These are phyloP conservation scores for Harringtonia aguacate DNA, from an alignment of 2,329 filamentous ascomycete species.

Conservation along the genomic window DNA sequence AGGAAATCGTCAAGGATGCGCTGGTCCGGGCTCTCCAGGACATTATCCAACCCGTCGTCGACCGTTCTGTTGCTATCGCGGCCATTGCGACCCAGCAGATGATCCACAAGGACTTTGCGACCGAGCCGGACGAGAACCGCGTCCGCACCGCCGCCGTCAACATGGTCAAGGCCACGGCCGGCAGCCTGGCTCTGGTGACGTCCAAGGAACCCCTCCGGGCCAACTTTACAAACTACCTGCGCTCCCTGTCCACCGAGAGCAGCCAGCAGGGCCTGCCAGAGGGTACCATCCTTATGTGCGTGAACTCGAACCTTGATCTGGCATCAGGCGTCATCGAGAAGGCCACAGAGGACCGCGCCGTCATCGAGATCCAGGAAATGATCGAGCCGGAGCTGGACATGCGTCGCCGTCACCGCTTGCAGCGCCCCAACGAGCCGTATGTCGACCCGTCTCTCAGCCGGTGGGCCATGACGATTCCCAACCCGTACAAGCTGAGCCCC, in stretches of 20 bases:
- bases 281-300: conserved; percentile 94
- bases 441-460: conserved; percentile 72
- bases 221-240: conserved; percentile 95
- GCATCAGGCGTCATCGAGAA: conserved; percentile 93
- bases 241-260: conserved; percentile 52
- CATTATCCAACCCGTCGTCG: conserved; percentile 95
- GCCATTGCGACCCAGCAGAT: conserved; percentile 94
- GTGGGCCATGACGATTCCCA: conserved; percentile 89
- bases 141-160: conserved; percentile 79
- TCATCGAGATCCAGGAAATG: conserved; percentile 91
- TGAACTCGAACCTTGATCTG: conserved; percentile 92
- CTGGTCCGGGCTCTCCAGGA: conserved; percentile 86
- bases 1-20: conserved; percentile 73
- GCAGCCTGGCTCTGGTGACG: conserved; percentile 90
- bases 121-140: conserved; percentile 80
- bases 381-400: conserved; percentile 71
- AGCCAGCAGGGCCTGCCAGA: conserved; percentile 81
- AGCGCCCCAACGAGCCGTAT: conserved; percentile 74
- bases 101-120: conserved; percentile 91
- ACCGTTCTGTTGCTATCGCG: conserved; percentile 93
- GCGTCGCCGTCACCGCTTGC: conserved; percentile 63
- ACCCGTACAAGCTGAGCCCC: conserved; percentile 80
- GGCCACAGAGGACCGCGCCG: conserved; percentile 84
- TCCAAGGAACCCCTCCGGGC: conserved; percentile 94
- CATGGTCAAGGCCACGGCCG: conserved; percentile 90